A percentile compares a stretch with the other conserved stretches of the same genome.
phyloP scores from a whole-genome alignment of 306 rosid genomes.

The Arachis hypogaea region DNA sequence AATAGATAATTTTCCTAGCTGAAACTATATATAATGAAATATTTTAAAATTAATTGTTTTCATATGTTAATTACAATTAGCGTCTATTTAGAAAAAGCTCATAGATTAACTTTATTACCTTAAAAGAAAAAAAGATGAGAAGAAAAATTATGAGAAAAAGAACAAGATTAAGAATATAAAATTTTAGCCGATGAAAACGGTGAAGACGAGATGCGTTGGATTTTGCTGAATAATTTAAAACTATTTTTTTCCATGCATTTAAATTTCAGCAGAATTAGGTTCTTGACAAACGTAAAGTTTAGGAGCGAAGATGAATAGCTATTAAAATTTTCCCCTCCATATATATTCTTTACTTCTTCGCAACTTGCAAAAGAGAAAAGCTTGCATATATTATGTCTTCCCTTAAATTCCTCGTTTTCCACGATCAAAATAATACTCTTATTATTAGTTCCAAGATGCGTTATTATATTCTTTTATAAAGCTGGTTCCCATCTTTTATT shows the following conservation, averaged over 20 bases:
- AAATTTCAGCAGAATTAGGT: slow-evolving; percentile 4
- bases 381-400: neutral
- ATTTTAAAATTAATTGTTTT: no score
- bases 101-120: no score
- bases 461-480: neutral
- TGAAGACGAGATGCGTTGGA: neutral
- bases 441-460: neutral
- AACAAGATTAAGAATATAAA: neutral
- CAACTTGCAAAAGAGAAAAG: slow-evolving; percentile 7
- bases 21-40: no score
- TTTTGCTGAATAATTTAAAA: neutral
- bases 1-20: no score
- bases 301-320: neutral
- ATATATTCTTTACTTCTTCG: neutral
- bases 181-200: neutral
- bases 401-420: neutral
- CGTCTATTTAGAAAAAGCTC: no score
- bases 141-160: neutral
- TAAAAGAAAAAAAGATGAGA: no score
- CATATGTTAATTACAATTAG: no score
- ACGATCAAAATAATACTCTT: neutral
- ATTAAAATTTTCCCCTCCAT: neutral
- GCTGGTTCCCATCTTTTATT: neutral
- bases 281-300: neutral
- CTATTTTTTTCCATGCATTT: neutral